Percentiles rank a stretch among this genome's conserved stretches.
phyloP scores from a whole-genome alignment of 2,329 filamentous ascomycete species.

The Sporothrix globosa region DNA sequence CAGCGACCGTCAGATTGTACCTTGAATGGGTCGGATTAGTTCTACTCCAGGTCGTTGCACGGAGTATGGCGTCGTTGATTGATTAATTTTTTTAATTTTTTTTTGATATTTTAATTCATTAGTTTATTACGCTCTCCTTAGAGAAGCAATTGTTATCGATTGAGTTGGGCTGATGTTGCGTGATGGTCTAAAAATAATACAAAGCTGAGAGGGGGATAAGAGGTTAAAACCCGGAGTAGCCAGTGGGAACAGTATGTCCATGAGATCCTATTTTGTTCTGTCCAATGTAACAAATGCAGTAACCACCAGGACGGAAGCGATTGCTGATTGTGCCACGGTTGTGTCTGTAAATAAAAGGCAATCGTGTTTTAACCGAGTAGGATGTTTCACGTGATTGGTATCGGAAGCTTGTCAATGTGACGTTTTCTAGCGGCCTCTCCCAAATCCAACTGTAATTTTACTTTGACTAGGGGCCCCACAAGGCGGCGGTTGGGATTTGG shows the following conservation, averaged over 20 bases:
- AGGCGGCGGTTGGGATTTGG: slow-evolving; percentile 24
- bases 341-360: neutral
- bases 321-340: neutral
- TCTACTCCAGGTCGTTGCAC: neutral
- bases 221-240: neutral
- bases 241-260: neutral
- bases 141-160: neutral
- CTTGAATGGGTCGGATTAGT: neutral
- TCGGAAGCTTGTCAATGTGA: neutral
- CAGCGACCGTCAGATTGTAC: neutral
- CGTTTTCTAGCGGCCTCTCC: neutral
- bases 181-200: slow-evolving; percentile 19
- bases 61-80: neutral
- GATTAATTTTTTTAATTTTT: neutral
- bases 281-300: neutral
- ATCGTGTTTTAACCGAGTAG: slow-evolving; percentile 8
- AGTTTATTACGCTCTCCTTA: neutral
- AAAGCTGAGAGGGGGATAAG: slow-evolving; percentile 13
- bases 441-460: slow-evolving; percentile 15
- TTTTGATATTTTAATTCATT: neutral
- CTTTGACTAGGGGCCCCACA: slow-evolving; percentile 23
- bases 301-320: neutral
- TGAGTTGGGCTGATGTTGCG: neutral
- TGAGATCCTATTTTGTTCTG: slow-evolving; percentile 21
- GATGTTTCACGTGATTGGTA: slow-evolving; percentile 11